Conservation (phyloP, 345 rosid species). For the Bruguiera parviflora region DNA sequence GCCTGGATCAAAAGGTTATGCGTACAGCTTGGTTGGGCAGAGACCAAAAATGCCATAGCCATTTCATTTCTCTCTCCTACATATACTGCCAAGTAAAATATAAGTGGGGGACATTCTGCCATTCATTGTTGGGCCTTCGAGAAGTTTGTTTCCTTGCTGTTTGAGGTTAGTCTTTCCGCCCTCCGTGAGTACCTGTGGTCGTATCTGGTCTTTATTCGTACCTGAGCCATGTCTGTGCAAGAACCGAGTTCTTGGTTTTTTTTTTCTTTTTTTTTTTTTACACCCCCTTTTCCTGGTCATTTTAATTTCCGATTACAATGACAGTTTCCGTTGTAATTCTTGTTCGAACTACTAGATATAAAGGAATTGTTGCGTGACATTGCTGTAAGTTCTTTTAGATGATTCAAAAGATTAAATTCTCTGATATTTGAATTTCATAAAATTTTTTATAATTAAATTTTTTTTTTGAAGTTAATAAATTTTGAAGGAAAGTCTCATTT, state of each 20-base stretch:
- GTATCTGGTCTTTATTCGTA: background rate
- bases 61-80: background rate
- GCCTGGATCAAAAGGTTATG: background rate
- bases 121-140: background rate
- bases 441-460: no score
- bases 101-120: background rate
- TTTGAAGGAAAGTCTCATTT: no score
- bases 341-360: no score
- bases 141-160: slow-evolving; percentile 2
- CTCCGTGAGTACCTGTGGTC: background rate
- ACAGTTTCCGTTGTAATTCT: no score
- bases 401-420: no score
- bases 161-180: slow-evolving; percentile 18
- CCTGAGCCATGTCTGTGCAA: background rate
- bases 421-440: no score
- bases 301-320: no score
- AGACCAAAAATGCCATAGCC: background rate
- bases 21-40: background rate
- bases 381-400: no score
- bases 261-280: background rate
- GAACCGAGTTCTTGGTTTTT: background rate
- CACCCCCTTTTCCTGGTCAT: background rate
- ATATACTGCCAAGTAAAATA: background rate
- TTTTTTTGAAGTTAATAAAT: no score
- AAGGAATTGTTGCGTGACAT: no score